Conservation (phyloP, 345 rosid species). For the Litchi chinensis region DNA sequence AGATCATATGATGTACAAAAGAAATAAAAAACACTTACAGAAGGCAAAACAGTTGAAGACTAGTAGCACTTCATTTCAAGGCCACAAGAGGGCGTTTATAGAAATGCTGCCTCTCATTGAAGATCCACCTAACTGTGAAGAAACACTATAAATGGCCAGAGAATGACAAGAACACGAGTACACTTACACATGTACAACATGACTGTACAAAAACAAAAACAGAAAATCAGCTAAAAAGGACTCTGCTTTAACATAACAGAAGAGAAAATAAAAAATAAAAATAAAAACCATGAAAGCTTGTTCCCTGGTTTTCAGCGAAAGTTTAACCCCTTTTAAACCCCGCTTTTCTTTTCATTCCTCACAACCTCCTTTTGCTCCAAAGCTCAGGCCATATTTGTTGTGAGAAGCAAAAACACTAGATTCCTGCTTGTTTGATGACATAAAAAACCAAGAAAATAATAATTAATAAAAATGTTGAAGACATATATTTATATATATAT, state of each 20-base stretch:
- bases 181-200: slow-evolving; percentile 28
- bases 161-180: slow-evolving; percentile 47
- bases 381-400: slow-evolving; percentile 31
- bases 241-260: slow-evolving; percentile 24
- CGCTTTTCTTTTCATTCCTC: slow-evolving; percentile 36
- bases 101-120: slow-evolving; percentile 16
- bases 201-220: slow-evolving; percentile 17
- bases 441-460: slow-evolving; percentile 15
- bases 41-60: slow-evolving; percentile 14
- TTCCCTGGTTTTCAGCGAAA: slow-evolving; percentile 53
- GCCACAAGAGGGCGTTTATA: slow-evolving; percentile 6
- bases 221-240: slow-evolving; percentile 26
- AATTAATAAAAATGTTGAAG: background rate
- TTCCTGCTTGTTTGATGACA: slow-evolving; percentile 47
- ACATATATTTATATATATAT: slow-evolving; percentile 2
- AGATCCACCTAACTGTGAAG: slow-evolving; percentile 27
- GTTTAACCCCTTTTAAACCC: slow-evolving; percentile 39
- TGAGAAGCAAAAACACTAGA: slow-evolving; percentile 48
- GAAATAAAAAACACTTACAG: slow-evolving; percentile 28
- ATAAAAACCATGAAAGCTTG: slow-evolving; percentile 25
- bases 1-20: background rate
- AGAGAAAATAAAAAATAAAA: slow-evolving; percentile 19
- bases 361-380: slow-evolving; percentile 19
- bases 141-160: slow-evolving; percentile 29
- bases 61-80: slow-evolving; percentile 15